These are phyloP conservation scores for Xylaria scruposa DNA, from an alignment of 495 filamentous ascomycete species.

Conservation along the genomic window DNA sequence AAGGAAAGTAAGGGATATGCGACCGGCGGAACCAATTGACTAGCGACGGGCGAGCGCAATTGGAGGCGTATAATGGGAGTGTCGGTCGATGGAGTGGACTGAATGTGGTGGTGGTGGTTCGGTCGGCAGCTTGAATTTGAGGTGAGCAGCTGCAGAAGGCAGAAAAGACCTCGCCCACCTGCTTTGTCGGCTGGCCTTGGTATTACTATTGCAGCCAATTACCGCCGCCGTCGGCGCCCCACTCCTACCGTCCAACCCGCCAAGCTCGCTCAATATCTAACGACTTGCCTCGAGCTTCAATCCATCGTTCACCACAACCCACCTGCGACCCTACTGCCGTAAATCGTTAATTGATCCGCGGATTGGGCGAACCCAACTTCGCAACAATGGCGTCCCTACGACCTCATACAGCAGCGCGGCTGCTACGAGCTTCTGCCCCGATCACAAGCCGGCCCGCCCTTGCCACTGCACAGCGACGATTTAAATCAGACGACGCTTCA, in stretches of 20 bases:
- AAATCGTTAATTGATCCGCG: slow-evolving; percentile 26
- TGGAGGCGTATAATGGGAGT: slow-evolving; percentile 34
- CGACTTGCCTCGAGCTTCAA: slow-evolving; percentile 13
- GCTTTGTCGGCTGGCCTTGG: slow-evolving; percentile 19
- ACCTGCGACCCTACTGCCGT: slow-evolving; percentile 3
- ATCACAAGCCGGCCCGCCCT: slow-evolving; percentile 43
- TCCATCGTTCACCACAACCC: background rate
- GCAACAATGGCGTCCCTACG: slow-evolving; percentile 49
- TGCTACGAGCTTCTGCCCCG: slow-evolving; percentile 53
- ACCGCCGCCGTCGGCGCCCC: slow-evolving; percentile 20
- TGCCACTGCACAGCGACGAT: slow-evolving; percentile 52
- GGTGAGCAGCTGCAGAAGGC: slow-evolving; percentile 38
- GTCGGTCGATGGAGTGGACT: slow-evolving; percentile 26
- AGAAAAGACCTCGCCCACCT: slow-evolving; percentile 45
- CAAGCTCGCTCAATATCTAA: slow-evolving; percentile 17
- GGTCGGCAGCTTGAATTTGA: slow-evolving; percentile 40
- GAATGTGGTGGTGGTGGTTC: slow-evolving; percentile 31
- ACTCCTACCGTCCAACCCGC: slow-evolving; percentile 15
- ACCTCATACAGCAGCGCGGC: slow-evolving; percentile 47
- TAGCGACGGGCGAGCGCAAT: slow-evolving; percentile 35
- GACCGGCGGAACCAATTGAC: slow-evolving; percentile 36
- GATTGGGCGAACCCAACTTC: background rate
- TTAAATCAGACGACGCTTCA: slow-evolving; percentile 48
- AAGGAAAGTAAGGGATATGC: slow-evolving; percentile 29
- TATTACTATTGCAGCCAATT: slow-evolving; percentile 40